Evolutionary conservation across 2,329 filamentous ascomycete species (phyloP).

Genomic region (Epichloe uncinata): DNA sequence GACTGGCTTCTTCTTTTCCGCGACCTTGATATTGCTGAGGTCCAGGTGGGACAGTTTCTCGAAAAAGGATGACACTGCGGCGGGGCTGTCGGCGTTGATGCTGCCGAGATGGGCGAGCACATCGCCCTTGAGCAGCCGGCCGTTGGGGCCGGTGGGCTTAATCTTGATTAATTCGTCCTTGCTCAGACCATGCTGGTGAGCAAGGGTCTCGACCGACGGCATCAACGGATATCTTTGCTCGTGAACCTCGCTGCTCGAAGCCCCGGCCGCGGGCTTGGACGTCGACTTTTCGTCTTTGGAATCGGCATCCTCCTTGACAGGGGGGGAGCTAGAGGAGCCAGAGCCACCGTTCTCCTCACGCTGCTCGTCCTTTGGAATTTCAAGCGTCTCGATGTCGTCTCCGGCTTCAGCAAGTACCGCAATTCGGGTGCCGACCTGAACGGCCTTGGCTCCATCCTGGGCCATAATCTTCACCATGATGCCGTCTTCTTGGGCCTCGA

Average conservation of each 20-base stretch:
- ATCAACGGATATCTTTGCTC: conserved; percentile 61
- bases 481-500: conserved; percentile 84
- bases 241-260: conserved; percentile 34
- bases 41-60: conserved; percentile 72
- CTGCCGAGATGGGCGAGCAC: conserved; percentile 79
- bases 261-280: conserved; percentile 39
- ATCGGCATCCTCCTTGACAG: conserved; percentile 13
- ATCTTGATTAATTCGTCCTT: conserved; percentile 69
- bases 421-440: conserved; percentile 70
- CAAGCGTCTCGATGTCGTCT: conserved; percentile 61
- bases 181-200: conserved; percentile 66
- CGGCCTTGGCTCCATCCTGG: conserved; percentile 58
- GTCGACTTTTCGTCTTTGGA: conserved; percentile 13
- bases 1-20: conserved; percentile 36
- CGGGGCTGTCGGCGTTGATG: conserved; percentile 60
- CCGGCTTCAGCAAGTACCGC: conserved; percentile 70
- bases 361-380: conserved; percentile 59
- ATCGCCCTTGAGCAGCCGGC: conserved; percentile 87
- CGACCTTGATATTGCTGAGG: conserved; percentile 87
- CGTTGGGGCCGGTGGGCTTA: conserved; percentile 73
- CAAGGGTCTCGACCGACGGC: conserved; percentile 72
- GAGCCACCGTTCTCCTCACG: conserved; percentile 20
- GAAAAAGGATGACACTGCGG: conserved; percentile 56
- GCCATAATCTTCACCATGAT: conserved; percentile 72
- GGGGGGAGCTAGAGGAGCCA: not conserved